These are phyloP conservation scores for Poteriospumella lacustris DNA, from an alignment of 108 stramenopile genomes.

Conservation along the genomic window DNA sequence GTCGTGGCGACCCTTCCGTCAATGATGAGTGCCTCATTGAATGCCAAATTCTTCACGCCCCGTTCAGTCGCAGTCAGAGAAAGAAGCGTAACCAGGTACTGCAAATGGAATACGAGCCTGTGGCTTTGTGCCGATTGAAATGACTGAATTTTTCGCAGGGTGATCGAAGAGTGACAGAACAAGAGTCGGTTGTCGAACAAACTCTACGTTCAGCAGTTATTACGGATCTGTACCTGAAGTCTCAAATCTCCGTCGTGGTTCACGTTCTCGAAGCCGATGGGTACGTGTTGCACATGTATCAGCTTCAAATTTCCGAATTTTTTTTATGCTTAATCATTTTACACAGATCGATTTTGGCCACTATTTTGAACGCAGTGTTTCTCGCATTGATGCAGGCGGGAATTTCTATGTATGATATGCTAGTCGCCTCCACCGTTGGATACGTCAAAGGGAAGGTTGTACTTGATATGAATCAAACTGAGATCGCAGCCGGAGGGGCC, in stretches of 20 bases:
- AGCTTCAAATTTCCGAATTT: background rate
- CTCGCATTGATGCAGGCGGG: conserved; percentile 25
- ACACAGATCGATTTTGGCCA: background rate
- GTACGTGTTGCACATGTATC: conserved; percentile 1
- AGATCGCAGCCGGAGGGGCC: background rate
- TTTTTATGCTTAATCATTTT: background rate
- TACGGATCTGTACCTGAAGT: conserved; percentile 9
- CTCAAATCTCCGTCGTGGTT: conserved; percentile 18
- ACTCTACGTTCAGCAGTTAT: background rate
- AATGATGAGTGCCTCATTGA: background rate
- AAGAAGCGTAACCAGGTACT: too few species aligned
- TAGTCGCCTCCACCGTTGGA: conserved; percentile 2
- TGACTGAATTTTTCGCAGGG: too few species aligned
- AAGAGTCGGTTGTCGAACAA: background rate
- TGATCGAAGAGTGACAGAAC: conserved; percentile 1
- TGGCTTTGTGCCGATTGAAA: too few species aligned
- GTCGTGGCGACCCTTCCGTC: background rate
- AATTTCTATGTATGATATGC: conserved; percentile 20
- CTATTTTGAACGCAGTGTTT: conserved; percentile 1
- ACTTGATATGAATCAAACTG: conserved; percentile 13
- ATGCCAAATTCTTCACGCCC: background rate
- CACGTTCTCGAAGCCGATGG: conserved; percentile 28
- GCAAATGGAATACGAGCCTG: too few species aligned
- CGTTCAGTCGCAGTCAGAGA: background rate
- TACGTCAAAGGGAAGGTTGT: conserved; percentile 1